A percentile compares a stretch with the other conserved stretches of the same genome.
Evolutionary conservation across 441 rosid genomes (phyloP).

Genomic region (Pelargonium cotyledonis): DNA sequence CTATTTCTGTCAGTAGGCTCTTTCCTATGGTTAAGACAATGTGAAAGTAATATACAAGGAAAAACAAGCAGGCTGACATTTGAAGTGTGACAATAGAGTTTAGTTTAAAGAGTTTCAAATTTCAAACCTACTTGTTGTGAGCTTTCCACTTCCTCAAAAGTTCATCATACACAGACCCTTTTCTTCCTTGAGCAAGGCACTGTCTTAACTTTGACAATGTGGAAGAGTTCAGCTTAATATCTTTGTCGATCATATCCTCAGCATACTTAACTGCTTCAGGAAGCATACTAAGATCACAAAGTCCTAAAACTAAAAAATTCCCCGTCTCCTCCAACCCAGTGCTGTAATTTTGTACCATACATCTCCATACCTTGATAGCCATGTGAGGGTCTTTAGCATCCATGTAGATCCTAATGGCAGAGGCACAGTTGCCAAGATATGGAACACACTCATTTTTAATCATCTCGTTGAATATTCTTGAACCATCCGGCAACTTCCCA

Average conservation of each 20-base stretch:
- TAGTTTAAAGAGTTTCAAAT: too few relatives aligned
- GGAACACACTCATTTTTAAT: conserved; percentile 41
- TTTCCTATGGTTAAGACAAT: background rate
- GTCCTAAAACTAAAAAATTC: conserved; percentile 41
- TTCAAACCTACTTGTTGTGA: conserved; percentile 18
- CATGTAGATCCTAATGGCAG: conserved; percentile 34
- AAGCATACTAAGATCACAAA: conserved; percentile 35
- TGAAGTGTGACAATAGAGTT: too few relatives aligned
- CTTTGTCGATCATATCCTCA: conserved; percentile 44
- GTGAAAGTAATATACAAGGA: background rate
- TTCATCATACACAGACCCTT: conserved; percentile 35
- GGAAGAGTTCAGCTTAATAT: conserved; percentile 35
- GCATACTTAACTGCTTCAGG: conserved; percentile 67
- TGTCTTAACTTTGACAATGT: conserved; percentile 44
- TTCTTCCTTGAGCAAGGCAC: conserved; percentile 29
- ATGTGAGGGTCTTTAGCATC: conserved; percentile 34
- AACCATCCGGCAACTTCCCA: conserved; percentile 40
- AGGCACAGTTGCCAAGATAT: conserved; percentile 31
- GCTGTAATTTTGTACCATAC: conserved; percentile 37
- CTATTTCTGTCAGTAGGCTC: too few relatives aligned
- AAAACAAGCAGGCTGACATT: background rate
- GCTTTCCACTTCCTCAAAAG: conserved; percentile 38
- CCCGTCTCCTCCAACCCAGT: conserved; percentile 46
- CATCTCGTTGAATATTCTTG: conserved; percentile 39
- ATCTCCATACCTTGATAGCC: conserved; percentile 50